A percentile compares a stretch with the other conserved stretches of the same genome.
phyloP scores from a whole-genome alignment of 2,329 filamentous ascomycete species.

The Teratosphaeria destructans region DNA sequence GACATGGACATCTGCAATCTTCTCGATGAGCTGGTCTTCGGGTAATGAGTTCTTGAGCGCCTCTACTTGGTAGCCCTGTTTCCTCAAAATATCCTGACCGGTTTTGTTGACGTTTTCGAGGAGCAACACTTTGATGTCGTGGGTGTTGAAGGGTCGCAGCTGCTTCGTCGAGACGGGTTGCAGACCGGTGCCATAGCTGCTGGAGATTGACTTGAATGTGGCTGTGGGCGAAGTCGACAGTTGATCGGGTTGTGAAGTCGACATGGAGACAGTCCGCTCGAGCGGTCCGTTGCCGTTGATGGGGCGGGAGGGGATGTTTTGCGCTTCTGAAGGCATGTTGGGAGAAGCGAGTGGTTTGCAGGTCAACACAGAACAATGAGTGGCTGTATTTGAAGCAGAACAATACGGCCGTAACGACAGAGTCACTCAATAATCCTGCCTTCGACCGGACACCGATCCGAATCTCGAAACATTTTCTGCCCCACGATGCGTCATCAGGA shows the following conservation, averaged over 20 bases:
- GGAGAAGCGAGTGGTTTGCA: not conserved
- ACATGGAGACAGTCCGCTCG: slow-evolving; percentile 22
- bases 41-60: slow-evolving; percentile 77
- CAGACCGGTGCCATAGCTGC: slow-evolving; percentile 34
- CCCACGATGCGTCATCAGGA: not conserved
- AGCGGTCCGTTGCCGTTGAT: slow-evolving; percentile 12
- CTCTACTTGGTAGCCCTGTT: slow-evolving; percentile 94
- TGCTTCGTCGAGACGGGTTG: slow-evolving; percentile 50
- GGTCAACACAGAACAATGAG: not conserved
- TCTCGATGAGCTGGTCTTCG: slow-evolving; percentile 90
- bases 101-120: slow-evolving; percentile 94
- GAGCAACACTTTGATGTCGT: slow-evolving; percentile 92
- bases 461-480: not conserved
- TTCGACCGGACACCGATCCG: not conserved
- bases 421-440: not conserved
- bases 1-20: slow-evolving; percentile 95
- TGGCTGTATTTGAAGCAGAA: not conserved
- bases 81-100: slow-evolving; percentile 68
- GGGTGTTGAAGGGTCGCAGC: slow-evolving; percentile 88
- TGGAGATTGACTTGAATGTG: slow-evolving; percentile 62
- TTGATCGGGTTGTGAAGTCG: slow-evolving; percentile 36
- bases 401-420: not conserved
- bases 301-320: slow-evolving; percentile 23
- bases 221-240: slow-evolving; percentile 66
- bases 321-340: slow-evolving; percentile 24